A percentile compares a stretch with the other conserved stretches of the same genome.
Conservation (phyloP, 495 filamentous ascomycete species). For the Trichoderma parareesei region DNA sequence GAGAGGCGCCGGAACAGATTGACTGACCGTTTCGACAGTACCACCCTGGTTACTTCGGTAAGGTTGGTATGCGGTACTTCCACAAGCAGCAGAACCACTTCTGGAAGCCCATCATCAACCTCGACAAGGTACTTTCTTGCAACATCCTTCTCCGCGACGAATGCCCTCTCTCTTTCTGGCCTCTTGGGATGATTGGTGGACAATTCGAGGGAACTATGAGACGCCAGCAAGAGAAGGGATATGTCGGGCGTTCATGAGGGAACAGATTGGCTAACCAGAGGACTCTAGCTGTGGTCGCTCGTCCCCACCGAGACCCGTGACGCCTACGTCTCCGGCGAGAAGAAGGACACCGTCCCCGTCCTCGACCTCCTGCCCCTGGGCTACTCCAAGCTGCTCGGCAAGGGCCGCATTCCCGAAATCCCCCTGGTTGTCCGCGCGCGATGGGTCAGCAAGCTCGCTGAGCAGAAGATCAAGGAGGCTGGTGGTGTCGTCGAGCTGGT, state of each 20-base stretch:
- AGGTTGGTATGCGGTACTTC: conserved; percentile 96
- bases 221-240: too few species aligned
- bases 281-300: conserved; percentile 66
- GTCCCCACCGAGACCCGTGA: conserved; percentile 75
- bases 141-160: not conserved
- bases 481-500: conserved; percentile 89
- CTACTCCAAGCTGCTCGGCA: conserved; percentile 89
- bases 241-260: conserved; percentile 8
- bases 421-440: conserved; percentile 82
- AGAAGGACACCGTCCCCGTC: conserved; percentile 76
- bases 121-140: conserved; percentile 64
- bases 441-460: conserved; percentile 80
- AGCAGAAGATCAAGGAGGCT: conserved; percentile 91
- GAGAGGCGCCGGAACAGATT: not conserved
- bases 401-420: conserved; percentile 79
- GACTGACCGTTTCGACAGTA: conserved; percentile 32
- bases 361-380: conserved; percentile 87
- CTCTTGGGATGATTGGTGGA: not conserved
- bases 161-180: not conserved
- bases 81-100: conserved; percentile 81
- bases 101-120: conserved; percentile 89
- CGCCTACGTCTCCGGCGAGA: conserved; percentile 65
- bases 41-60: conserved; percentile 96
- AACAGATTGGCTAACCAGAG: conserved; percentile 21
- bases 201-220: too few species aligned